These are phyloP conservation scores for Emergomyces pasteurianus DNA, from an alignment of 2,329 filamentous ascomycete species.

Conservation along the genomic window DNA sequence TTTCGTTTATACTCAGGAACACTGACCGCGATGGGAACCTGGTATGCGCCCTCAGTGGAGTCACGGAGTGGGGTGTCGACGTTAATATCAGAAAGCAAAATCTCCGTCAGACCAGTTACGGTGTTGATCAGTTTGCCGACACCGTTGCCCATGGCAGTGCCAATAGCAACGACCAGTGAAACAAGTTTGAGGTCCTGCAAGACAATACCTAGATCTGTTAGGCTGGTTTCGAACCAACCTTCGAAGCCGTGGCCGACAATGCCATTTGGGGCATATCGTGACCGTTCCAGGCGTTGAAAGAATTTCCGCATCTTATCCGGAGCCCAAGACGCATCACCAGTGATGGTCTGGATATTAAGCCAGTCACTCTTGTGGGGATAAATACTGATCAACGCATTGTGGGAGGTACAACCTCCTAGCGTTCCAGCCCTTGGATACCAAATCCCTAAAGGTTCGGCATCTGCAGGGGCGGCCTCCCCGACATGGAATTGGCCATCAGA, in stretches of 20 bases:
- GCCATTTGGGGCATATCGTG: slow-evolving; percentile 36
- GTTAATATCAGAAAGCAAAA: slow-evolving; percentile 43
- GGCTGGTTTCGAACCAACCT: slow-evolving; percentile 45
- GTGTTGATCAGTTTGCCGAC: slow-evolving; percentile 30
- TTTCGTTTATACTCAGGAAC: slow-evolving; percentile 37
- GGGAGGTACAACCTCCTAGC: slow-evolving; percentile 47
- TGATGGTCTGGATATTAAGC: slow-evolving; percentile 42
- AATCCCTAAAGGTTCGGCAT: slow-evolving; percentile 40
- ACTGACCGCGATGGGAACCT: slow-evolving; percentile 47
- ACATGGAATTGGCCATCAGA: slow-evolving; percentile 42
- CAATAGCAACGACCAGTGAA: slow-evolving; percentile 40
- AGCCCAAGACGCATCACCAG: slow-evolving; percentile 47
- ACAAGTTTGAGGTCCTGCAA: slow-evolving; percentile 43
- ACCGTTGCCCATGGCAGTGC: slow-evolving; percentile 38
- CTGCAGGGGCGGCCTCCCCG: slow-evolving; percentile 40
- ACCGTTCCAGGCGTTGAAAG: slow-evolving; percentile 42
- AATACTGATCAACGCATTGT: slow-evolving; percentile 49
- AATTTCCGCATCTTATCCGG: slow-evolving; percentile 45
- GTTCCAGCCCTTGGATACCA: slow-evolving; percentile 46
- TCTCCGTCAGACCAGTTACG: slow-evolving; percentile 32
- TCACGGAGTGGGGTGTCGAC: slow-evolving; percentile 36
- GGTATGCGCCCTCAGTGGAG: slow-evolving; percentile 38
- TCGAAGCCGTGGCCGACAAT: slow-evolving; percentile 42
- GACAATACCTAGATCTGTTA: slow-evolving; percentile 41
- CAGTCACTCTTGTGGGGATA: slow-evolving; percentile 49